Base-by-base conservation (phyloP, 108 stramenopile species). In the Pseudonitzschia pungens region DNA sequence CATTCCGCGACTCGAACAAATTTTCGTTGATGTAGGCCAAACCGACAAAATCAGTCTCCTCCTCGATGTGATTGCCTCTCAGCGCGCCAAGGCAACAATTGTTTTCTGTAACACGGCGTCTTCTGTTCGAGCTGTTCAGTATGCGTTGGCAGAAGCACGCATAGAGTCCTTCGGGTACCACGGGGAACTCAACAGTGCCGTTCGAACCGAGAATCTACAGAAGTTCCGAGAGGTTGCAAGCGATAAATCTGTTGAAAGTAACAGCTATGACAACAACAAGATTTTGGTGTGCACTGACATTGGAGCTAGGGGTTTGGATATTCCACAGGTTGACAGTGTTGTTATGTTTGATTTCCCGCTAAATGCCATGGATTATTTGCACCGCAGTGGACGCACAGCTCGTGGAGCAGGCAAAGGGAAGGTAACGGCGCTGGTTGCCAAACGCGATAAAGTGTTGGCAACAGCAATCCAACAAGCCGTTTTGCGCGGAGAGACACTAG, bases 91-190 rank as follows among this genome's bases (percentile, higher is more conserved):
- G 18, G 78, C 77, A 10, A 92, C 95, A 29, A 77, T 98, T 65
- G 83, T 99, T 24, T 99, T 99, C 80, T 99, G 98, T 85, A 95
- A 95, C 78, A 97, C 93, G 24, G 89, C 95, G 24, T 62, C 80
- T 32, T 84, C 86, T 24, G 85, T 87, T 59, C 83, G 87, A 15
- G 89, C 93, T 0, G 89, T 76, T 7, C 93, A 91, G 69, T 87
- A 92, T 83, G 89, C 87, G 0, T 71, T 95, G 20, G 81, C 85
- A 24, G 92, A 94, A 80, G 77, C 86, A 24, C 82, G 87, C 8
- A 87, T 93, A 28, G 53, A 81, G 15, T 74, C 74, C 26, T 65
- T 92, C 41, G 84, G 80, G 24, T 93, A 92, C 84, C 95, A 96
- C 65, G 93, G 92, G 20, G 93, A 93, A 41, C 76, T 96, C 72